Conservation (phyloP, 805 yeast species). For the Metschnikowia peoriensis region DNA sequence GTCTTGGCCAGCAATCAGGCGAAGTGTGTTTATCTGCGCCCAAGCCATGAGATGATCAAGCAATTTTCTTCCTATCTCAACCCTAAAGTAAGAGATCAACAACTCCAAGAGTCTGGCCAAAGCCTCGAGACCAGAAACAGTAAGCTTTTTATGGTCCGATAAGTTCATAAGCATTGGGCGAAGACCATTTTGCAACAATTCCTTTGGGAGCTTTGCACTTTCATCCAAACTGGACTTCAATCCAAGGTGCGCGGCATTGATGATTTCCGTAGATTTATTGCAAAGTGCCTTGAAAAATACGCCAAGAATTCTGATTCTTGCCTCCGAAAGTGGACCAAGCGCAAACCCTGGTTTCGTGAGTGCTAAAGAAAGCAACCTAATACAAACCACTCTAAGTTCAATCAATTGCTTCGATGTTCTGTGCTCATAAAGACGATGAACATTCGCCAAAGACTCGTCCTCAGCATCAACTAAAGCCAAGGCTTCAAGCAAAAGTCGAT, state of each 20-base stretch:
- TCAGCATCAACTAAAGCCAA: constrained; percentile 95
- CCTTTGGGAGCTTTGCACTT: constrained; percentile 88
- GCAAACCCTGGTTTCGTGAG: constrained; percentile 82
- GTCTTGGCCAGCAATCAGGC: constrained; percentile 75
- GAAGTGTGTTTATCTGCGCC: constrained; percentile 81
- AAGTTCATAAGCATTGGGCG: constrained; percentile 94
- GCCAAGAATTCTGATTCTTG: constrained; percentile 81
- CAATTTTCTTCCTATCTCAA: constrained; percentile 91
- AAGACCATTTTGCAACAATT: constrained; percentile 88
- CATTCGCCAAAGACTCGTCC: constrained; percentile 89
- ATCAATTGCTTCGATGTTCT: constrained; percentile 86
- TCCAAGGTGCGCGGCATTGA: constrained; percentile 92
- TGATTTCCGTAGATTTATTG: constrained; percentile 79
- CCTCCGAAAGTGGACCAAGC: constrained; percentile 68
- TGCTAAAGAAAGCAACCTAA: constrained; percentile 76
- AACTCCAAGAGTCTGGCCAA: constrained; percentile 82
- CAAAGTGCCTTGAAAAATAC: constrained; percentile 93
- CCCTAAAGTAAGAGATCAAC: constrained; percentile 88
- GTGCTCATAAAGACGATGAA: constrained; percentile 81
- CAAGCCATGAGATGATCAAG: constrained; percentile 93
- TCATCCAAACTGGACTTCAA: constrained; percentile 78
- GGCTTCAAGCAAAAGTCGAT: constrained; percentile 82
- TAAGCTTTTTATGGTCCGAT: constrained; percentile 87
- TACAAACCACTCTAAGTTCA: constrained; percentile 86
- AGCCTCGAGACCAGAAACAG: constrained; percentile 89